phyloP scores from a whole-genome alignment of 768 basidiomycete species.

The Atractiella rhizophila region DNA sequence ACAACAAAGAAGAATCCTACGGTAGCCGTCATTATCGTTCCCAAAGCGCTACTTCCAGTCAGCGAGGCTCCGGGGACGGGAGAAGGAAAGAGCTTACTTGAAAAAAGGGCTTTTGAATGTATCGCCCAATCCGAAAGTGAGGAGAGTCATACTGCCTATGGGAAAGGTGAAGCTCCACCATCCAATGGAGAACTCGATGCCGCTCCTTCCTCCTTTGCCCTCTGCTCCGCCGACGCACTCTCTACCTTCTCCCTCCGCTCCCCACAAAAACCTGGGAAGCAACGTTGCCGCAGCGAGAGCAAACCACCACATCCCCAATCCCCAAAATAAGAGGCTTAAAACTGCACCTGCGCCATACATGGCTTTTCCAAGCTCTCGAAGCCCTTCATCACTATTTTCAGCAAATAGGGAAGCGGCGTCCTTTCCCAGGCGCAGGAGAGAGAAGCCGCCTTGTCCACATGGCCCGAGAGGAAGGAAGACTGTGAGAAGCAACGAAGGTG shows the following conservation, averaged over 20 bases:
- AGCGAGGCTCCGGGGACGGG: too few relatives aligned
- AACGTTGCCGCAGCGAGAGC: not conserved
- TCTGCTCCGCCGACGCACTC: too few relatives aligned
- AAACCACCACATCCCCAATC: not conserved
- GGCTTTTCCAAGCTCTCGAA: not conserved
- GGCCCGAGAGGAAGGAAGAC: constrained; percentile 11
- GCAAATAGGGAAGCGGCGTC: not conserved
- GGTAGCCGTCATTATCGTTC: not conserved
- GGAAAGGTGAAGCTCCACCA: not conserved
- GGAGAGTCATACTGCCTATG: not conserved
- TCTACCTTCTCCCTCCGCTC: too few relatives aligned
- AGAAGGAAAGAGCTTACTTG: too few relatives aligned
- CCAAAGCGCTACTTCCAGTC: too few relatives aligned
- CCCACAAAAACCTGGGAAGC: not conserved
- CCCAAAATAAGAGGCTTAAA: not conserved
- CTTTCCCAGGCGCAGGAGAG: constrained; percentile 4
- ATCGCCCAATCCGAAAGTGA: not conserved
- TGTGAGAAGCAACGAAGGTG: constrained; percentile 7
- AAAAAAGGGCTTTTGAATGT: not conserved
- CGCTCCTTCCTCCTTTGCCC: not conserved
- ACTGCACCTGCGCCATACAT: not conserved
- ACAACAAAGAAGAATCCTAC: not conserved
- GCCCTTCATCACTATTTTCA: not conserved
- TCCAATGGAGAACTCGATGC: not conserved
- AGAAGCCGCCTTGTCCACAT: constrained; percentile 10